Evolutionary conservation across 2,329 filamentous ascomycete species (phyloP), one percentile per base, ranked within the genome.

Genomic region (Calonectria pseudoreteaudii): DNA sequence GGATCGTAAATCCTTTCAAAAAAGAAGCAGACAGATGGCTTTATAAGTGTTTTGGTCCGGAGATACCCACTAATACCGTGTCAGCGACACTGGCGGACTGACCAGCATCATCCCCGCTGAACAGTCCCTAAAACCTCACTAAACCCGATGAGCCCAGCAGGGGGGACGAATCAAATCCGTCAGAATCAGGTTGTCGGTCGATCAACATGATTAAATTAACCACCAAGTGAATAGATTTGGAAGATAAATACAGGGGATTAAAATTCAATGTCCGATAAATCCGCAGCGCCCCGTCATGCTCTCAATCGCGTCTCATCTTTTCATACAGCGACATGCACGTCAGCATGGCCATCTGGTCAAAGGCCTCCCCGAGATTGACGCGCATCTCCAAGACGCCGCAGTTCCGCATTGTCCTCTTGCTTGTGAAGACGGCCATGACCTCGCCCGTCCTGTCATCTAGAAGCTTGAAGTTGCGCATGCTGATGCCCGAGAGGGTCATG

Each of bases 381-480:
- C 77, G 65, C n/a, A 78, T 73, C 65, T 78, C 73, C 49, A 79
- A 60, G 28, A 58, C 62, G 49, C 77, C 76, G 23, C 71, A 70
- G 1, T 58, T 65, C 13, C 65, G 47, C 38, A 75, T 28, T 1
- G 31, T 66, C 16, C 70, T 34, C 16, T 62, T 71, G 28, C 70
- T 68, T 1, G 71, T 74, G 49, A 78, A 78, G 1, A 75, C 70
- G 2, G 77, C 77, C 28, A 75, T 20, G 9, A 79, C 36, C 18
- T 73, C 69, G 13, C 56, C 69, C 18, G 58, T 70, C 23, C 52
- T 56, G 26, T 52, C 66, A 23, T 76, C 76, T 3, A 76, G 10
- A 5, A 78, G 68, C 64, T 76, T 78, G 31, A 68, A 70, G 41
- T 76, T 75, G 4, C 71, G 66, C 50, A 47, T 36, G 9, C 64